Base-by-base conservation (phyloP, 2,329 filamentous ascomycete genomes). In the Cryphonectria radicalis region DNA sequence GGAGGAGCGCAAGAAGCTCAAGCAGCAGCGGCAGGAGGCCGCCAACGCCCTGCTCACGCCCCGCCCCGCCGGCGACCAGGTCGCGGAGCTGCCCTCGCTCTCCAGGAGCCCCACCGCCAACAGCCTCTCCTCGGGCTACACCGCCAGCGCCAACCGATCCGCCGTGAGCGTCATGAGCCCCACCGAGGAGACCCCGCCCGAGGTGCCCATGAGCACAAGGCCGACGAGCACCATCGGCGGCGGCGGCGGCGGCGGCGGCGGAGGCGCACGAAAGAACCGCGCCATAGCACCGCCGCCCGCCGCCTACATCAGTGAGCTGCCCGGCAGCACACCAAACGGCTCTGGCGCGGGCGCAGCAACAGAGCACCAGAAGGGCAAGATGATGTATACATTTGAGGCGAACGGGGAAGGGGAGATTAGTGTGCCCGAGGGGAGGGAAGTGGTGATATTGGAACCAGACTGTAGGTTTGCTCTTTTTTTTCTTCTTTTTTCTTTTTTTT, bases 1-100 rank as follows among this genome's bases (percentile, higher is more conserved):
- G 81, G 96, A 98, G 74, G 95, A 97, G 77, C 95, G 91, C 84
- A 99, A 98, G 85, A 97, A 95, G 77, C 86, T 97, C 76, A 98
- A 98, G 82, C 87, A 88, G 59, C 92, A 95, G 79, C 89, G 95
- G 73, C 95, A 98, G 82, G 91, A 93, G 72, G 87, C 91, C 5
- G 92, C 95, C 17, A 93, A 91, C 77, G 83, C 89, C 43, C 79
- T 88, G 35, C 79, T 89, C 8, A 84, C 83, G 57, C 84, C 88
- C 0, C 80, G 81, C 28, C 17, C 42, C 19, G 79, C 82, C n/a
- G 83, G 82, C n/a, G 57, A 74, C 11, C 79, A 83, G 8, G 83
- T 87, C 22, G 84, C 90, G 4, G 91, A 93, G 71, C 83, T 91
- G 67, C 91, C 93, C 0, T 85, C 87, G 10, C 84, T 98, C 67